Evolutionary conservation across 768 basidiomycete genomes (phyloP).

Genomic region (Galerina sulciceps): DNA sequence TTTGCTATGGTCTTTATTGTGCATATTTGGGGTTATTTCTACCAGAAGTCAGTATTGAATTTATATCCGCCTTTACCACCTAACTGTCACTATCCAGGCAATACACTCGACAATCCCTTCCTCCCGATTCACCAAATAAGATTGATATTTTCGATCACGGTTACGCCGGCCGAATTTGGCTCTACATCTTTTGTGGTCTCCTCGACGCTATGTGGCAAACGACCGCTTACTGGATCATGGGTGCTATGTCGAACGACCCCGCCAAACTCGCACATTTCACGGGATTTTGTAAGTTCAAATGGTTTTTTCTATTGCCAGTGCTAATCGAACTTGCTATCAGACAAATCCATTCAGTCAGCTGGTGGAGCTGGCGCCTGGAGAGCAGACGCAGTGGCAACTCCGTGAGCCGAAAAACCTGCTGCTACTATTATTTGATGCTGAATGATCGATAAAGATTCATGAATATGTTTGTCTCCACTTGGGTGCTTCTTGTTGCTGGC

Average conservation of each 20-base stretch:
- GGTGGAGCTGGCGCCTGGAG: slow-evolving; percentile 77
- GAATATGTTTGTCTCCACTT: slow-evolving; percentile 76
- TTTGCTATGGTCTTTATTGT: slow-evolving; percentile 67
- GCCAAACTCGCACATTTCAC: slow-evolving; percentile 79
- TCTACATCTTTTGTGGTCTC: slow-evolving; percentile 76
- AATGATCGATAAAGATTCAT: slow-evolving; percentile 48
- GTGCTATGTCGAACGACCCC: slow-evolving; percentile 84
- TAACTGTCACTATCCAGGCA: slow-evolving; percentile 29
- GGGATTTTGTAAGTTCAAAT: slow-evolving; percentile 70
- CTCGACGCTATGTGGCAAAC: slow-evolving; percentile 90
- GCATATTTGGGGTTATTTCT: slow-evolving; percentile 78
- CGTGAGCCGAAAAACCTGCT: slow-evolving; percentile 49
- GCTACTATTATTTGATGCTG: neutral
- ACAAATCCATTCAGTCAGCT: slow-evolving; percentile 73
- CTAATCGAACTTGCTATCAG: slow-evolving; percentile 3
- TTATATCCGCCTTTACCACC: neutral
- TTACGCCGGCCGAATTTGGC: slow-evolving; percentile 59
- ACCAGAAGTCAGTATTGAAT: slow-evolving; percentile 58
- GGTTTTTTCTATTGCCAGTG: neutral
- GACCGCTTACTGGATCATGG: slow-evolving; percentile 81
- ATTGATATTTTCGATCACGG: slow-evolving; percentile 63
- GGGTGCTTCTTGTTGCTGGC: slow-evolving; percentile 70
- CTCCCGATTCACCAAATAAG: slow-evolving; percentile 36
- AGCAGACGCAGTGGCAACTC: slow-evolving; percentile 61
- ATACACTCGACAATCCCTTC: slow-evolving; percentile 62